Percentiles rank a stretch among this genome's conserved stretches.
These are phyloP conservation scores for Sistotremastrum suecicum DNA, from an alignment of 768 basidiomycete genomes.

Conservation along the genomic window DNA sequence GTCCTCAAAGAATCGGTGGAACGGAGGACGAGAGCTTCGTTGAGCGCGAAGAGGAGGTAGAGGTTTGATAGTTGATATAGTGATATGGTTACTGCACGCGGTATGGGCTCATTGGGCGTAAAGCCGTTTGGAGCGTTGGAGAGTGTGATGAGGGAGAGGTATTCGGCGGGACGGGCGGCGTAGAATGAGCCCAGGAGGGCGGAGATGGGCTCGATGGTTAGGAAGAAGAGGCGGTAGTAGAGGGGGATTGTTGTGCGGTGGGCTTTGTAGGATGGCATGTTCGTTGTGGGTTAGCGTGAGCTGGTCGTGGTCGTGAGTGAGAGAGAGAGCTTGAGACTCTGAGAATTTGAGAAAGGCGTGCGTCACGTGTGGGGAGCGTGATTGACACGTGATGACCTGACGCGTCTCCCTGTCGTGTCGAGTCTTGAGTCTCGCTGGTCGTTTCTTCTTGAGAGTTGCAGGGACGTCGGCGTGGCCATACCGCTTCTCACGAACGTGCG, in stretches of 20 bases:
- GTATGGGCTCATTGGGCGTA: conserved; percentile 2
- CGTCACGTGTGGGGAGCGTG: too few species aligned
- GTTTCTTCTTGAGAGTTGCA: too few species aligned
- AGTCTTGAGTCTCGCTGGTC: too few species aligned
- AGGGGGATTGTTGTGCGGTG: conserved; percentile 2
- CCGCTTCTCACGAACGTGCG: too few species aligned
- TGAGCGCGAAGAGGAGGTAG: conserved; percentile 36
- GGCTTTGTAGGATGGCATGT: too few species aligned
- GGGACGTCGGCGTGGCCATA: too few species aligned
- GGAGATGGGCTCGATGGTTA: conserved; percentile 37
- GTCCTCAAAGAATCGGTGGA: conserved; percentile 25
- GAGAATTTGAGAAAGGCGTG: too few species aligned
- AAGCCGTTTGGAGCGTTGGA: conserved; percentile 5
- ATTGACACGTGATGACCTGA: too few species aligned
- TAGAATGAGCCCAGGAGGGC: conserved; percentile 35
- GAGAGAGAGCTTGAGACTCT: too few species aligned
- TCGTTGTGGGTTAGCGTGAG: too few species aligned
- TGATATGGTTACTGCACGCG: conserved; percentile 23
- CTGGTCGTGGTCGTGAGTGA: too few species aligned
- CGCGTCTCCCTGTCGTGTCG: too few species aligned
- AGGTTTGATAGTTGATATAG: conserved; percentile 36
- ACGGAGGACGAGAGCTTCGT: conserved; percentile 34
- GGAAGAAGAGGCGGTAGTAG: conserved; percentile 32
- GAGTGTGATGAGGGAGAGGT: conserved; percentile 22
- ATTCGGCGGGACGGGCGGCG: conserved; percentile 25